Evolutionary conservation across 345 rosid genomes (phyloP).

Genomic region (Acer campestre): DNA sequence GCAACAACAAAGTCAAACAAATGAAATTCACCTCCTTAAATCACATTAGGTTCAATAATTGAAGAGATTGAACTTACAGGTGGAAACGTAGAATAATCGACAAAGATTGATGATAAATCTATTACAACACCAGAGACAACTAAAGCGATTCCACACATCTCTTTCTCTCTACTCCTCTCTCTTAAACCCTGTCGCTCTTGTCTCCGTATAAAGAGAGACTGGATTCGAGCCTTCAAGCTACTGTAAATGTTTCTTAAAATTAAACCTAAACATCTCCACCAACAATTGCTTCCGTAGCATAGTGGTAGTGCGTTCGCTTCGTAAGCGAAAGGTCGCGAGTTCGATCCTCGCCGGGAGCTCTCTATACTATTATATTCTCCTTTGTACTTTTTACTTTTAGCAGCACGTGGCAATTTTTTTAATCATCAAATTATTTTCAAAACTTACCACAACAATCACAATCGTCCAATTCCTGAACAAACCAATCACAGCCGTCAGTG

Average conservation of each 20-base stretch:
- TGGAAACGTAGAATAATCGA: slow-evolving; percentile 28
- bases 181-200: neutral
- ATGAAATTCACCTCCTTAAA: neutral
- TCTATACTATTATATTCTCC: no score
- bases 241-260: no score
- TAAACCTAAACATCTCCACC: neutral
- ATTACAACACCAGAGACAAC: slow-evolving; percentile 56
- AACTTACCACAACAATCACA: no score
- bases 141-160: slow-evolving; percentile 85
- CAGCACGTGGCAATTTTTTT: no score
- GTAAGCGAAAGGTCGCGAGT: slow-evolving; percentile 99
- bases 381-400: no score
- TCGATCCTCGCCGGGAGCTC: slow-evolving; percentile 72
- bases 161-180: slow-evolving; percentile 8
- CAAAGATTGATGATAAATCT: slow-evolving; percentile 34
- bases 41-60: neutral
- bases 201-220: neutral
- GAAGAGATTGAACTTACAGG: slow-evolving; percentile 22
- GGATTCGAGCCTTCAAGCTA: no score
- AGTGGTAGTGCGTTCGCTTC: slow-evolving; percentile 99
- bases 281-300: slow-evolving; percentile 59
- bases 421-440: no score
- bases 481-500: no score
- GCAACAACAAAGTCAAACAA: slow-evolving; percentile 13
- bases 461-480: no score